Percentiles rank a stretch among this genome's conserved stretches.
Conservation (phyloP, 2,329 filamentous ascomycete genomes). For the Scorias spongiosa region DNA sequence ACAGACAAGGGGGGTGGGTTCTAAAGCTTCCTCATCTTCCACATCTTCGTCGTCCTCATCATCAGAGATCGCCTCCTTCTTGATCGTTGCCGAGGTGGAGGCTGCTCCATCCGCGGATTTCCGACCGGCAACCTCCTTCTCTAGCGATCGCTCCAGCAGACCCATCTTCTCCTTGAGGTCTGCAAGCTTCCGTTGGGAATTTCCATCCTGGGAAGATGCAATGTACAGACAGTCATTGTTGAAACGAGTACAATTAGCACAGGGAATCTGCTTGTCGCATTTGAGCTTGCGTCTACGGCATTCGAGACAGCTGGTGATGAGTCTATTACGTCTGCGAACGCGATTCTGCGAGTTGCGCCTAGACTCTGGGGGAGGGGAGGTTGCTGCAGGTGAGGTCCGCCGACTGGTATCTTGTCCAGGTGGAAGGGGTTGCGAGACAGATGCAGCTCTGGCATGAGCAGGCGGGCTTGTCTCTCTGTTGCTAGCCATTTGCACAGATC, state of each 20-base stretch:
- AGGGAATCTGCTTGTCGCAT: constrained; percentile 60
- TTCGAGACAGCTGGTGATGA: constrained; percentile 55
- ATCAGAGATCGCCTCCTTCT: constrained; percentile 41
- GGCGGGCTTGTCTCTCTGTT: too few species aligned
- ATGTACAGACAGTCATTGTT: constrained; percentile 46
- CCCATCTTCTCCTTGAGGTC: constrained; percentile 71
- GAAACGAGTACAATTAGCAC: constrained; percentile 46
- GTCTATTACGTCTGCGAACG: constrained; percentile 45
- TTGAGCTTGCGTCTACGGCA: constrained; percentile 64
- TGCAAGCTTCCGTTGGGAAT: constrained; percentile 52
- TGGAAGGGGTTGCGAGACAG: not conserved
- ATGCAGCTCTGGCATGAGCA: too few species aligned
- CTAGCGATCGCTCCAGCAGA: constrained; percentile 52
- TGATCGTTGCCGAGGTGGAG: constrained; percentile 18
- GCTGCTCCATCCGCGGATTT: constrained; percentile 36
- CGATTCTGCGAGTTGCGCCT: constrained; percentile 2
- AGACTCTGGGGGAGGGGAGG: constrained; percentile 2
- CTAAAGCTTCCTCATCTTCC: constrained; percentile 43
- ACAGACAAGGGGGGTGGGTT: constrained; percentile 46
- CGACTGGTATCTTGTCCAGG: not conserved
- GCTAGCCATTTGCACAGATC: too few species aligned
- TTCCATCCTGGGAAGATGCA: constrained; percentile 51
- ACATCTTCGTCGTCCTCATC: constrained; percentile 25
- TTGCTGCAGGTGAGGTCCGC: constrained; percentile 2
- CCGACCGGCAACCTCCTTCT: constrained; percentile 44